Evolutionary conservation across 768 basidiomycete species (phyloP).

Genomic region (Boletus insuetus): DNA sequence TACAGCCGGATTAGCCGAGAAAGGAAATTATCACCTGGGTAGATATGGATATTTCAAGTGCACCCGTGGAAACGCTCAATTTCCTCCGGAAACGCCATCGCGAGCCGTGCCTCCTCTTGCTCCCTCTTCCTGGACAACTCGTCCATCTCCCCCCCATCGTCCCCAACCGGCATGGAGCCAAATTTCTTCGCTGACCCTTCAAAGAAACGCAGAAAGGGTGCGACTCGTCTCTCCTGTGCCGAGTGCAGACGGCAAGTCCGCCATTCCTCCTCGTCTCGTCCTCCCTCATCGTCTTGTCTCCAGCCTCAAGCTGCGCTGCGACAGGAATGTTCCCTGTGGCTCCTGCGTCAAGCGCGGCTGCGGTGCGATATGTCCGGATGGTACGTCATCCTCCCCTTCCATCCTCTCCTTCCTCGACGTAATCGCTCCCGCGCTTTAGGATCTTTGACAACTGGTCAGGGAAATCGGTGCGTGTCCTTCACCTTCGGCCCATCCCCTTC

Average conservation of each 20-base stretch:
- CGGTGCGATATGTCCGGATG: slow-evolving; percentile 78
- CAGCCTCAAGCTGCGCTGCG: slow-evolving; percentile 47
- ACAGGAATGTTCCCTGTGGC: slow-evolving; percentile 73
- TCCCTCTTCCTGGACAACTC: slow-evolving; percentile 18
- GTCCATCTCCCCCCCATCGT: not conserved
- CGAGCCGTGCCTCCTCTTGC: slow-evolving; percentile 19
- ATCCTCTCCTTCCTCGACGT: slow-evolving; percentile 15
- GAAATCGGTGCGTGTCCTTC: slow-evolving; percentile 56
- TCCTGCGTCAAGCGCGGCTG: slow-evolving; percentile 81
- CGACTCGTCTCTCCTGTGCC: slow-evolving; percentile 74
- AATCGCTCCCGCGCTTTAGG: slow-evolving; percentile 40
- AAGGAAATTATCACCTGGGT: slow-evolving; percentile 13
- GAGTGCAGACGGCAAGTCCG: slow-evolving; percentile 66
- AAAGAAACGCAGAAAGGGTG: slow-evolving; percentile 68
- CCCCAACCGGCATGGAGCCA: slow-evolving; percentile 20
- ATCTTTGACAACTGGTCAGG: slow-evolving; percentile 78
- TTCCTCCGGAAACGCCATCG: slow-evolving; percentile 17
- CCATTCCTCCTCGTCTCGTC: not conserved
- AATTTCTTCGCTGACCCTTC: slow-evolving; percentile 31
- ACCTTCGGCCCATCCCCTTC: not conserved
- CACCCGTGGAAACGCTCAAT: slow-evolving; percentile 11
- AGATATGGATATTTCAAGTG: slow-evolving; percentile 18
- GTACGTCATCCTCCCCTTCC: slow-evolving; percentile 38
- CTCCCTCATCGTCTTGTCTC: not conserved
- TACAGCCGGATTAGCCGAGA: slow-evolving; percentile 21